Conservation (phyloP, 2,329 filamentous ascomycete species). For the Ceratocystis papillata region DNA sequence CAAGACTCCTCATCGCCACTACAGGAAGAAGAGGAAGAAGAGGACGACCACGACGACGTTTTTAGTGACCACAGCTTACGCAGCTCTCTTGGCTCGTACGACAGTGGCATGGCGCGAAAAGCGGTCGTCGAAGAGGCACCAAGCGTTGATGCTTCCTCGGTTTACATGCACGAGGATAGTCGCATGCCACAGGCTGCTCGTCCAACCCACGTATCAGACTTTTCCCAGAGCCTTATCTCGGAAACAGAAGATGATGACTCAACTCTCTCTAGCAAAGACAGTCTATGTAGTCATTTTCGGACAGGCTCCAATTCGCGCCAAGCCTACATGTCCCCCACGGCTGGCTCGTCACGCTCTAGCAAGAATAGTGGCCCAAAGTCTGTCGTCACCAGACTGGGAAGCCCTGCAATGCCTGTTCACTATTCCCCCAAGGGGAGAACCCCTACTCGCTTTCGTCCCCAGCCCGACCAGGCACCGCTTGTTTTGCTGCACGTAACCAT, state of each 20-base stretch:
- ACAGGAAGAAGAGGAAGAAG: constrained; percentile 38
- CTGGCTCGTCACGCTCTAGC: constrained; percentile 46
- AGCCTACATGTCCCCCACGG: constrained; percentile 60
- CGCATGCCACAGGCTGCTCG: constrained; percentile 29
- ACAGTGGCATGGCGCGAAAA: constrained; percentile 31
- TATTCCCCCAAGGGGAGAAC: constrained; percentile 47
- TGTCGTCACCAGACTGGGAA: constrained; percentile 47
- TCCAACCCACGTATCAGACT: constrained; percentile 41
- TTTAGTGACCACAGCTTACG: constrained; percentile 49
- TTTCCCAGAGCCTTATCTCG: constrained; percentile 43
- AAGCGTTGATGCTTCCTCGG: constrained; percentile 24
- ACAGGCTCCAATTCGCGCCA: constrained; percentile 59
- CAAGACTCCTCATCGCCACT: constrained; percentile 35
- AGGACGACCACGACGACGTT: constrained; percentile 37
- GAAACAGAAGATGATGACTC: constrained; percentile 33
- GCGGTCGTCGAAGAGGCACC: constrained; percentile 18
- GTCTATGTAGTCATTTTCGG: constrained; percentile 53
- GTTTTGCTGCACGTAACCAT: constrained; percentile 70
- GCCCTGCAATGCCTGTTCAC: constrained; percentile 41
- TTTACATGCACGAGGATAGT: constrained; percentile 16
- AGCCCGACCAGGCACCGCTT: constrained; percentile 53
- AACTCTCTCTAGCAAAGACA: constrained; percentile 35
- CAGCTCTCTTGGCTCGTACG: constrained; percentile 46
- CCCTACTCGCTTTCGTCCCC: constrained; percentile 47
- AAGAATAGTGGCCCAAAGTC: constrained; percentile 37